Evolutionary conservation across 2,329 filamentous ascomycete species (phyloP).

Genomic region (Lasiodiplodia sp.): DNA sequence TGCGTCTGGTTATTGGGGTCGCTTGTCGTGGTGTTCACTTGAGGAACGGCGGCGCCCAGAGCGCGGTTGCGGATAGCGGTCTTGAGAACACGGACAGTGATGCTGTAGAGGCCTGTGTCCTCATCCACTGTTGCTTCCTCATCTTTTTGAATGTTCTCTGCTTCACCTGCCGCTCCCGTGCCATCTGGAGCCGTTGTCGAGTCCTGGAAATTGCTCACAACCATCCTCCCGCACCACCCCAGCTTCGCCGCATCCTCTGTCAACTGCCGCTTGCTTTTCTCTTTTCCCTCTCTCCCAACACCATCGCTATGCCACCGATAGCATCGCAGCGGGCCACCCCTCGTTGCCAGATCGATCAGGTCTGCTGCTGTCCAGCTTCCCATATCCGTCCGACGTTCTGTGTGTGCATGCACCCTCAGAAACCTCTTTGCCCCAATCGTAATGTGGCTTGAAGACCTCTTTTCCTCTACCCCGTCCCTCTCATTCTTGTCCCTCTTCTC

Average conservation of each 20-base stretch:
- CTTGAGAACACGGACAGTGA: not conserved
- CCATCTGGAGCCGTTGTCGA: not conserved
- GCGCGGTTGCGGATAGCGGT: not conserved
- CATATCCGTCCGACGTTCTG: not conserved
- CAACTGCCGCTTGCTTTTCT: not conserved
- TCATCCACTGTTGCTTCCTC: not conserved
- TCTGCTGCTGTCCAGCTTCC: conserved; percentile 3
- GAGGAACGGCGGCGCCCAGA: not conserved
- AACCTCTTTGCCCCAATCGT: too few species aligned
- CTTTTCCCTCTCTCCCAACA: not conserved
- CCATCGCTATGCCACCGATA: conserved; percentile 21
- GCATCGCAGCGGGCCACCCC: conserved; percentile 8
- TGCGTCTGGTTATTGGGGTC: not conserved
- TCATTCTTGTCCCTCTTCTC: not conserved
- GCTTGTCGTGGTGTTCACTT: not conserved
- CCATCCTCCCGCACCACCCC: conserved; percentile 1
- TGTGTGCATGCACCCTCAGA: not conserved
- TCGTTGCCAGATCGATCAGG: conserved; percentile 8
- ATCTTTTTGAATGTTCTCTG: not conserved
- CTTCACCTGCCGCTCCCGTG: not conserved
- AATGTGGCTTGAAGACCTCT: not conserved
- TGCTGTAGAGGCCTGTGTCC: not conserved
- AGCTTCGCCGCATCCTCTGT: not conserved
- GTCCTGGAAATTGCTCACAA: not conserved
- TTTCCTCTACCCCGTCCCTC: not conserved